Base-by-base conservation (phyloP, 371 early-diverging fungal species). In the Mortierella sp. region DNA sequence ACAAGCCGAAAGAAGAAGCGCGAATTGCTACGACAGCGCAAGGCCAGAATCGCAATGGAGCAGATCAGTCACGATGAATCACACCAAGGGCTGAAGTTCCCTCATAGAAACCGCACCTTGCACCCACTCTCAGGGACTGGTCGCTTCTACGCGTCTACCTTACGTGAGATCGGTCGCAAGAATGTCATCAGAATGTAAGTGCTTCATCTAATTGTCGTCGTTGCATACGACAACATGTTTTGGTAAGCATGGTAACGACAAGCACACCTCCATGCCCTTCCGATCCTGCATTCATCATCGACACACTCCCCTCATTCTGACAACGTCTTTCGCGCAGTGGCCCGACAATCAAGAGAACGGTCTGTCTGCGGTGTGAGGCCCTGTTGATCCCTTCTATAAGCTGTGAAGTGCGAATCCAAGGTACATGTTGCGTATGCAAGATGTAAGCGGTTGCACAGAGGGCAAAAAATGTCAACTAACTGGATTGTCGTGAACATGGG, bases 101-200 rank as follows among this genome's bases (percentile, higher is more conserved):
- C 22, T 29, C 41, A n/a, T 49, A 63, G 24, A 16, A 25, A 19
- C 17, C 12, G n/a, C 37, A 54, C 49, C 43, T 24, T 48, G n/a
- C 46, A 56, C 21, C 47, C 40, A 4, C 57, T 68, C 44, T 68
- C 76, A 22, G 64, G 76, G 3, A 48, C 53, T 0, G 68, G 68
- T 12, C 63, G 76, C 1, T 74, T 74, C 54, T 74, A 68, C 44
- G 61, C 69, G 10, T 63, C 76, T 1, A 68, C 76, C 3, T 3
- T 74, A 29, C 60, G 68, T 16, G 76, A 74, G 37, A 54, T 74
- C 16, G 76, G 76, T 13, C 68, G 76, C 47, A 74, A 74, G 57
- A 74, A 60, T 31, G 76, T 74, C 8, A 68, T 74, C 24, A 59
- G 76, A 10, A 61, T 74, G 76, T 74, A 68, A 48, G 60, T 43